Percentiles rank a stretch among this genome's conserved stretches.
phyloP scores from a whole-genome alignment of 345 rosid genomes.

The Hypericum perforatum region DNA sequence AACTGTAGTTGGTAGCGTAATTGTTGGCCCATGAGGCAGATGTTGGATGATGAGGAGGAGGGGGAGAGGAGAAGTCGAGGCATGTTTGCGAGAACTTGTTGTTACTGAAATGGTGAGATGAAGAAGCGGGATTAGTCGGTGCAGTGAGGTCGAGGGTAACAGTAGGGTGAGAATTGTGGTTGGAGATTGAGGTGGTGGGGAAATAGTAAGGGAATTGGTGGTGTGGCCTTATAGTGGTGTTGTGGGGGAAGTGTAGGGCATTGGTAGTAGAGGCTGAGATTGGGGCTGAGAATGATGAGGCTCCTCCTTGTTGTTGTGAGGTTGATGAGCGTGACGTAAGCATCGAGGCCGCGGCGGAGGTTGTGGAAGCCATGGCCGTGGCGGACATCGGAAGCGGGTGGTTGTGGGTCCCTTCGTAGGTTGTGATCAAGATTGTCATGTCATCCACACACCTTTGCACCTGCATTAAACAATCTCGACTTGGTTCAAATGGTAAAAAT shows the following conservation, averaged over 20 bases:
- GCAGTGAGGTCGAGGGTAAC: conserved; percentile 71
- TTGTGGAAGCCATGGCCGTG: conserved; percentile 94
- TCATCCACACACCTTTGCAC: conserved; percentile 73
- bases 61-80: conserved; percentile 30
- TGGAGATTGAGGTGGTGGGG: conserved; percentile 4
- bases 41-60: too few species aligned
- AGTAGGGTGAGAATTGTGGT: conserved; percentile 42
- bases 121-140: conserved; percentile 13
- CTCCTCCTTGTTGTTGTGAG: conserved; percentile 11
- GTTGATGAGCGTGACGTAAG: conserved; percentile 49
- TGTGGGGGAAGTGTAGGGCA: conserved; percentile 35
- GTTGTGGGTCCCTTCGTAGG: conserved; percentile 93
- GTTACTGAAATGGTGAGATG: conserved; percentile 7
- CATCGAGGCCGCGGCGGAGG: conserved; percentile 91
- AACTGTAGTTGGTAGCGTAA: conserved; percentile 3
- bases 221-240: conserved; percentile 3
- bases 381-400: conserved; percentile 85
- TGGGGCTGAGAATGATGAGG: too few species aligned
- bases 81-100: conserved; percentile 17
- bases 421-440: conserved; percentile 71
- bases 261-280: conserved; percentile 25
- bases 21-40: background rate
- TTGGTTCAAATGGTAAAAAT: too few species aligned
- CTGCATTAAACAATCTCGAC: too few species aligned
- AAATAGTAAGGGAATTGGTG: background rate